A percentile compares a stretch with the other conserved stretches of the same genome.
Evolutionary conservation across 306 rosid species (phyloP).

Genomic region (Vachellia collinsii): DNA sequence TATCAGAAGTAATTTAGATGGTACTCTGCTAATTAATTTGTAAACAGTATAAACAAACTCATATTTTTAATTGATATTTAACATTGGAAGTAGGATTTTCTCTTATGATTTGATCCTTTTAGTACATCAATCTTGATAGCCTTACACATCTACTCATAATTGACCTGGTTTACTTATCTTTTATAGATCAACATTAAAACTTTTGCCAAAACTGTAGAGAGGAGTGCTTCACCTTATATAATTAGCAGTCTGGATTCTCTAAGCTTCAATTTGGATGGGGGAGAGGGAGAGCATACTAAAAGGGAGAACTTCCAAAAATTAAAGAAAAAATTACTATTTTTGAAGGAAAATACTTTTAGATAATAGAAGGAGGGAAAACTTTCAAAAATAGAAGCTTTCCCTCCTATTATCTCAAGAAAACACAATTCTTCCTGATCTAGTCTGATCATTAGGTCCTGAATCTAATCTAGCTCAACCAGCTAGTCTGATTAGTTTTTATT

Average conservation of each 20-base stretch:
- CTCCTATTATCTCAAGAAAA: too few species aligned
- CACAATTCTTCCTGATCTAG: too few species aligned
- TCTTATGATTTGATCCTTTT: not conserved
- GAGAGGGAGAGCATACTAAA: not conserved
- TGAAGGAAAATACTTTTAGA: not conserved
- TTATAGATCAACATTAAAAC: not conserved
- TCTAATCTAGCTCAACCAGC: too few species aligned
- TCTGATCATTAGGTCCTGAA: too few species aligned
- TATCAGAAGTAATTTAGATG: not conserved
- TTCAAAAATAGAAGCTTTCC: not conserved
- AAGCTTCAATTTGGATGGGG: not conserved
- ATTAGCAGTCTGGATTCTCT: not conserved
- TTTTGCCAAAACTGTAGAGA: not conserved
- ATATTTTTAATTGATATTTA: not conserved
- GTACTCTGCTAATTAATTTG: not conserved
- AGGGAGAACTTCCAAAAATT: too few species aligned
- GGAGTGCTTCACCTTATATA: constrained; percentile 17
- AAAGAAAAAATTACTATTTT: too few species aligned
- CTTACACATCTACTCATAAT: not conserved
- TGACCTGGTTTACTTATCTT: not conserved
- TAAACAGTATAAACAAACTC: not conserved
- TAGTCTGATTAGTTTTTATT: too few species aligned
- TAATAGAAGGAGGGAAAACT: too few species aligned
- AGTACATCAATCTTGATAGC: not conserved
- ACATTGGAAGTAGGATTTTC: not conserved